Evolutionary conservation across 164 flowering plant species (phyloP), one percentile per base, ranked within the genome.

Genomic region (Saururus chinensis): DNA sequence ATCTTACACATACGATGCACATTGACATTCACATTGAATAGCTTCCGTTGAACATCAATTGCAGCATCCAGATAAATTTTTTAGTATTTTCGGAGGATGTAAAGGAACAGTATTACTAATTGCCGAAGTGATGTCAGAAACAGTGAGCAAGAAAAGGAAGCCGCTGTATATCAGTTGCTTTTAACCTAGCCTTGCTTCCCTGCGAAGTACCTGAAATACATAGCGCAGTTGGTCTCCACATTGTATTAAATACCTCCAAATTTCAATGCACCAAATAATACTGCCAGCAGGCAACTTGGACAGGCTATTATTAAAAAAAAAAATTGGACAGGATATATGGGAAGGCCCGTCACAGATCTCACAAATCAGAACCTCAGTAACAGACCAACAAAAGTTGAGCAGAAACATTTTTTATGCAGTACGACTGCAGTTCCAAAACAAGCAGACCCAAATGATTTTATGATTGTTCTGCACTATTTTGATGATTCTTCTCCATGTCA

Each of bases 171-270:
- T 45, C 14, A 45, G 7, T 30, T 30, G 49, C 49, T 12, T 45
- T 77, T 74, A 82, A 25, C 85, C 86, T 60, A 85, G 41, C 70
- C 87, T 82, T 51, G 95, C 85, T 79, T 88, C 95, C 68, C 95
- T 82, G 68, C 66, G 72, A 41, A 88, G 80, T 20, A 88, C 95
- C 95, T 88, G 72, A 25, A 64, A 63, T 24, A 63, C 2, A 37
- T 12, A 12, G 49, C 17, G 14, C 17, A 45, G 14, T 45, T 45
- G 49, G 49, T 45, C 49, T 12, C 11, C 17, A 12, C 14, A 45
- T 12, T 17, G 14, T 45, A 45, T 12, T 12, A 12, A 45, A 12
- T 2, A 45, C 14, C 17, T 45, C 14, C 14, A 45, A 45, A 13
- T 30, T 30, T 30, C 49, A 10, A 10, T 45, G 49, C 14, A 12